phyloP scores from a whole-genome alignment of 805 yeast species.

The Candida incommunis region DNA sequence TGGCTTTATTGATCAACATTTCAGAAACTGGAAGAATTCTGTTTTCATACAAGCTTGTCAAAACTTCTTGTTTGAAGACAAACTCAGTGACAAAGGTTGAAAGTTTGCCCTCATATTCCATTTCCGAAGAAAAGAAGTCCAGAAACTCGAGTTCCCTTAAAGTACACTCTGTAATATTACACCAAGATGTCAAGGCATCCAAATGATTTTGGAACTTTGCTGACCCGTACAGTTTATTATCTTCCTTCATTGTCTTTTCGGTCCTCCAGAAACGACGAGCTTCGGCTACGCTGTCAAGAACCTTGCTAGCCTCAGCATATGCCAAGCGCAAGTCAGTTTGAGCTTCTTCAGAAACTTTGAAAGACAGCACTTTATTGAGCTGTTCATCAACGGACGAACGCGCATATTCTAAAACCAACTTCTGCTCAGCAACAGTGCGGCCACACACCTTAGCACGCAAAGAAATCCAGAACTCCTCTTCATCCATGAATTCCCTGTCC shows the following conservation, averaged over 20 bases:
- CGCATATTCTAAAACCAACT: conserved; percentile 49
- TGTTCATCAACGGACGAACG: conserved; percentile 61
- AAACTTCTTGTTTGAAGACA: conserved; percentile 49
- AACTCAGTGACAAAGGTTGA: conserved; percentile 30
- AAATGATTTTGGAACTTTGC: conserved; percentile 50
- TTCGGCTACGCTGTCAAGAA: conserved; percentile 48
- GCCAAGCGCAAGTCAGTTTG: conserved; percentile 21
- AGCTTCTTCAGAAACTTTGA: conserved; percentile 32
- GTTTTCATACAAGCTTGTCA: conserved; percentile 42
- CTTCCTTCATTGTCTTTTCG: conserved; percentile 59
- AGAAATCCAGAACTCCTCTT: conserved; percentile 77
- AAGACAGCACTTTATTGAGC: conserved; percentile 52
- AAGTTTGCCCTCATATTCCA: background rate
- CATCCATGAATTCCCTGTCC: conserved; percentile 32
- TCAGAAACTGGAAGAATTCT: conserved; percentile 57
- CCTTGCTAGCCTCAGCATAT: conserved; percentile 34
- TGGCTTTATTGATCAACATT: conserved; percentile 61
- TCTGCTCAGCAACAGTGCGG: conserved; percentile 67
- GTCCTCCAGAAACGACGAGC: conserved; percentile 73
- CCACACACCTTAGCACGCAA: conserved; percentile 71
- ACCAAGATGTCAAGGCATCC: conserved; percentile 78
- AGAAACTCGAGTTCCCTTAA: conserved; percentile 46
- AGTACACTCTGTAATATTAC: conserved; percentile 56
- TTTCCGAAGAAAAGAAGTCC: conserved; percentile 1
- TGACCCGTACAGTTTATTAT: conserved; percentile 56